phyloP scores from a whole-genome alignment of 2,329 filamentous ascomycete genomes.

The Paecilomyces sp. region DNA sequence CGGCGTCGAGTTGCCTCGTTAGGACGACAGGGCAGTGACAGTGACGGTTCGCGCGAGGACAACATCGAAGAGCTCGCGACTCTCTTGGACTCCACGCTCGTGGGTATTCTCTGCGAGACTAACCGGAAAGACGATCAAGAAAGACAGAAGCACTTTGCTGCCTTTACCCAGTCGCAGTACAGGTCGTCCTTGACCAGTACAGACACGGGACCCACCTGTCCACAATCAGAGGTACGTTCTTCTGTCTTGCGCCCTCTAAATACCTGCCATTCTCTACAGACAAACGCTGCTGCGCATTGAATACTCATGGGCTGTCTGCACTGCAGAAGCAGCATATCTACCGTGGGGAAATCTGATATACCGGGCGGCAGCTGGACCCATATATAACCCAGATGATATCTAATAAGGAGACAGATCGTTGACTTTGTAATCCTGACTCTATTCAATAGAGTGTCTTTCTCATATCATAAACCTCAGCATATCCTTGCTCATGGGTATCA shows the following conservation, averaged over 20 bases:
- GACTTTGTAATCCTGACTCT: slow-evolving; percentile 72
- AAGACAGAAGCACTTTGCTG: slow-evolving; percentile 50
- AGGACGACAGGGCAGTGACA: slow-evolving; percentile 7
- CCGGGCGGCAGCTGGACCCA: neutral
- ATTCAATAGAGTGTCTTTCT: slow-evolving; percentile 53
- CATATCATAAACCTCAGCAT: slow-evolving; percentile 56
- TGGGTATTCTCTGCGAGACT: slow-evolving; percentile 46
- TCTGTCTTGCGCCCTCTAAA: neutral
- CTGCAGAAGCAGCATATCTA: neutral
- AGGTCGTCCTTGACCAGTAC: slow-evolving; percentile 26
- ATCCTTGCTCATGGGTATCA: slow-evolving; percentile 79
- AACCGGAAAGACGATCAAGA: slow-evolving; percentile 21
- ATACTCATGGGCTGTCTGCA: neutral
- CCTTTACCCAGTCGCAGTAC: slow-evolving; percentile 56
- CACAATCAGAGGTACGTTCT: slow-evolving; percentile 56
- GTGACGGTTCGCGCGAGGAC: neutral
- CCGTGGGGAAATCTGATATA: neutral
- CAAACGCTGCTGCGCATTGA: neutral
- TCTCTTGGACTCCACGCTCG: slow-evolving; percentile 63
- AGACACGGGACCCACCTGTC: slow-evolving; percentile 38
- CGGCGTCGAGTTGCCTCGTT: slow-evolving; percentile 38
- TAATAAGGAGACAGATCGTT: slow-evolving; percentile 50
- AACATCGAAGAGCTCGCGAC: slow-evolving; percentile 32
- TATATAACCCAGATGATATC: neutral
- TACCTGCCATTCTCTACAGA: neutral